Base-by-base conservation (phyloP, 805 yeast genomes). In the Lachancea nothofagi region DNA sequence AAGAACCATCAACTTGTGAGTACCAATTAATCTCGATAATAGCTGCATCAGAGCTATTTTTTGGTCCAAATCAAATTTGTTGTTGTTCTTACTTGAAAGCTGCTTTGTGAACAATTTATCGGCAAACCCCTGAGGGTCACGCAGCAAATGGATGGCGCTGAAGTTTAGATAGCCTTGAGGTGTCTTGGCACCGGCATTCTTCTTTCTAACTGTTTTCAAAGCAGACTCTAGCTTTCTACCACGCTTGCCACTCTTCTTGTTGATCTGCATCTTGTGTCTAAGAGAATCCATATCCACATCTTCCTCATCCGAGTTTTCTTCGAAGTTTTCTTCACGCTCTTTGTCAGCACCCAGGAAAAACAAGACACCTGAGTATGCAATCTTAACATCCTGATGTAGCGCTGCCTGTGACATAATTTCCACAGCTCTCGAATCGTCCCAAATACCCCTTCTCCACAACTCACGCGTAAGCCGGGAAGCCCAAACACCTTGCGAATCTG, bases 41-140 rank as follows among this genome's bases (percentile, higher is more conserved):
- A 93, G 71, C 57, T 86, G 93, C 83, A 90, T 77, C 46, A 93
- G 75, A 41, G 84, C 75, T 47, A 93, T 86, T 55, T 85, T 87
- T 60, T 90, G 97, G 45, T 90, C 97, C 53, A 90, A 69, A 55
- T 78, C 80, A 53, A 84, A 83, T 53, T 75, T 78, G 59, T 80
- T 81, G 15, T 78, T 68, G 44, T 74, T 78, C 51, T 83, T 82
- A 29, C 83, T 76, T 35, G 81, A 72, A 44, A 90, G 65, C 55
- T 88, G 95, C 31, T 69, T 75, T 21, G 75, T 73, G 55, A 79
- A 93, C 41, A 93, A 67, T 43, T 70, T 75, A 49, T 93, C 98
- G 6, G 97, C 96, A 65, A 93, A 93, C 4, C 96, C 96, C 62
- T 93, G 99, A 7, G 99, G 98, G 59, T 93, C 98, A 60, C 97